Conservation (phyloP, 192 early-diverging fungal genomes). For the Coemansia sp. region DNA sequence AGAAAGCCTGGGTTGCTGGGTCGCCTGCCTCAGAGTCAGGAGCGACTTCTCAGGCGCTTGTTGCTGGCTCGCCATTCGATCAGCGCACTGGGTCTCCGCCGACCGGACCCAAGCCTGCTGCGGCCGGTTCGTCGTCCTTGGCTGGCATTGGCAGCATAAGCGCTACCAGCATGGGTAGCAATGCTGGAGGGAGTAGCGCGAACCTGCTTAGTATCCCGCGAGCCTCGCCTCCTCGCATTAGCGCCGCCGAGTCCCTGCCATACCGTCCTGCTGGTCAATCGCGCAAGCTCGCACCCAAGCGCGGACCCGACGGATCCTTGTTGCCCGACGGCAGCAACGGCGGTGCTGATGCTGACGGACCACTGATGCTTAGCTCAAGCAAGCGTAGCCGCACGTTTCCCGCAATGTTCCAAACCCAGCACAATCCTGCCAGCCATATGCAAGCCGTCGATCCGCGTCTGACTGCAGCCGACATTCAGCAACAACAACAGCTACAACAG, state of each 20-base stretch:
- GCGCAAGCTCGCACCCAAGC: slow-evolving; percentile 55
- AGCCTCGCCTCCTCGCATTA: slow-evolving; percentile 33
- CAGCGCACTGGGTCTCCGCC: slow-evolving; percentile 7
- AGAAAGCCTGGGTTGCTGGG: slow-evolving; percentile 9
- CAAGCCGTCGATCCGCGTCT: neutral
- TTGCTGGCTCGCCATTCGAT: slow-evolving; percentile 1
- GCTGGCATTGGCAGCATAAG: neutral
- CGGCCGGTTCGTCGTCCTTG: neutral
- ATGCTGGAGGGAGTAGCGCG: neutral
- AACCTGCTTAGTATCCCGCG: slow-evolving; percentile 36
- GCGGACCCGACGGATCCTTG: slow-evolving; percentile 19
- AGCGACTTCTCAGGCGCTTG: neutral
- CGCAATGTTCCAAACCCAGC: slow-evolving; percentile 23
- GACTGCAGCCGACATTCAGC: slow-evolving; percentile 13
- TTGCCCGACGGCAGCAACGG: slow-evolving; percentile 1
- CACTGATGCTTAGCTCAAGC: slow-evolving; percentile 35
- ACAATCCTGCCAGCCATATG: slow-evolving; percentile 18
- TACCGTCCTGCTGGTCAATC: slow-evolving; percentile 8
- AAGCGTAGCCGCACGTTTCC: slow-evolving; percentile 57
- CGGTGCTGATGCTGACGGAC: slow-evolving; percentile 19
- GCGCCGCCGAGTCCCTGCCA: slow-evolving; percentile 38
- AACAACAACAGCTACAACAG: slow-evolving; percentile 20
- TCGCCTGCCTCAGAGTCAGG: slow-evolving; percentile 4
- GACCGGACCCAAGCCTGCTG: slow-evolving; percentile 2
- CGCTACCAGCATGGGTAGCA: slow-evolving; percentile 2